These are phyloP conservation scores for Glycyrrhiza uralensis DNA, from an alignment of 306 rosid species.

Conservation along the genomic window DNA sequence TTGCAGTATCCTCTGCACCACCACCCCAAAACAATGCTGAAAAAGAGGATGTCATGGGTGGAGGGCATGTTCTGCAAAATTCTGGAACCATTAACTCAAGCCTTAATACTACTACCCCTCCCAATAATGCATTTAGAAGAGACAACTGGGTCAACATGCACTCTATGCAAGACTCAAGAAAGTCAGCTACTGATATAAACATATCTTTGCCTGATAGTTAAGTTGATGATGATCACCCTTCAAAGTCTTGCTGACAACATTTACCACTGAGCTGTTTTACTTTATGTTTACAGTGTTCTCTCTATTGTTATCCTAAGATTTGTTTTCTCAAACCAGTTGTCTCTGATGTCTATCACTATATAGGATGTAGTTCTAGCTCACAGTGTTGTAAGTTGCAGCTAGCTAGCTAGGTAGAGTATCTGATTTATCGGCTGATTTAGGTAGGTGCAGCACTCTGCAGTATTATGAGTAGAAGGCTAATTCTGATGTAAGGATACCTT, in stretches of 20 bases:
- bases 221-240: slow-evolving; percentile 10
- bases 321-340: slow-evolving; percentile 24
- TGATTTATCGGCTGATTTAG: slow-evolving; percentile 62
- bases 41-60: slow-evolving; percentile 50
- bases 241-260: slow-evolving; percentile 40
- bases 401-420: slow-evolving; percentile 45
- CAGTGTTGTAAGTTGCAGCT: slow-evolving; percentile 37
- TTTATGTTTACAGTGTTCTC: slow-evolving; percentile 35
- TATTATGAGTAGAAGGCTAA: slow-evolving; percentile 48
- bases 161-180: slow-evolving; percentile 60
- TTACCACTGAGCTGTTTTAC: slow-evolving; percentile 28
- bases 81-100: slow-evolving; percentile 38
- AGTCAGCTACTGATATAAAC: slow-evolving; percentile 69
- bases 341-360: slow-evolving; percentile 11
- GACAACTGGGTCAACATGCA: slow-evolving; percentile 79
- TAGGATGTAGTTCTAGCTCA: slow-evolving; percentile 46
- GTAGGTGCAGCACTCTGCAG: slow-evolving; percentile 43
- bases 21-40: slow-evolving; percentile 47
- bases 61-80: slow-evolving; percentile 50
- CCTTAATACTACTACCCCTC: slow-evolving; percentile 40
- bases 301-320: slow-evolving; percentile 22
- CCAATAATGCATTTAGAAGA: slow-evolving; percentile 48
- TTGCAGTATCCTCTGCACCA: slow-evolving; percentile 31
- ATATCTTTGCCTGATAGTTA: slow-evolving; percentile 70
- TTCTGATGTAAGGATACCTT: slow-evolving; percentile 42